These are phyloP conservation scores for Beauveria sp. DNA, from an alignment of 2,329 filamentous ascomycete species.

Conservation along the genomic window DNA sequence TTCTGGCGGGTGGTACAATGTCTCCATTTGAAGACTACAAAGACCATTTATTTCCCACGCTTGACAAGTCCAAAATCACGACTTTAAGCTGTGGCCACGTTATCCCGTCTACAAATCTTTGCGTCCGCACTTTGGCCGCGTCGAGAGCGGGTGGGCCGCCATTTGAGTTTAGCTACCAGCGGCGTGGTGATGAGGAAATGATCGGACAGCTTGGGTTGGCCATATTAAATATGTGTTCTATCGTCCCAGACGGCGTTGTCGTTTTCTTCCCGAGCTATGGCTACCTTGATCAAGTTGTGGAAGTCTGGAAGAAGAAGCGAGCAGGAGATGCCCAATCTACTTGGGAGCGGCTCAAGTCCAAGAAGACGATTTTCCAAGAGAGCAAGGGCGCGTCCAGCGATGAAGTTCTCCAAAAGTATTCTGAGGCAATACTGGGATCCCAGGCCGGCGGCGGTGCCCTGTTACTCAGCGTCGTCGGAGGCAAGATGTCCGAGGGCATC, in stretches of 20 bases:
- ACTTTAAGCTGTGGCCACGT: slow-evolving; percentile 93
- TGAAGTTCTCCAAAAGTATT: slow-evolving; percentile 66
- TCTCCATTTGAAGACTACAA: slow-evolving; percentile 90
- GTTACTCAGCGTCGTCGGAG: slow-evolving; percentile 84
- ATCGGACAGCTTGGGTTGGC: slow-evolving; percentile 67
- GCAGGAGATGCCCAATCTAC: slow-evolving; percentile 30
- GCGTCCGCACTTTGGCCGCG: slow-evolving; percentile 62
- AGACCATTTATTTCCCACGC: slow-evolving; percentile 73
- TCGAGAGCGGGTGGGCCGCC: slow-evolving; percentile 33
- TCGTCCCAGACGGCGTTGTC: slow-evolving; percentile 82
- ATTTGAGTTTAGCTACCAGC: slow-evolving; percentile 86
- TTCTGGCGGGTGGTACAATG: slow-evolving; percentile 94
- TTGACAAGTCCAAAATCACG: slow-evolving; percentile 54
- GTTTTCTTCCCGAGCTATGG: slow-evolving; percentile 95
- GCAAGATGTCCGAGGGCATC: slow-evolving; percentile 94
- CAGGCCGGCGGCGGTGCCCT: slow-evolving; percentile 52
- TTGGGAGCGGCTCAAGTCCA: slow-evolving; percentile 49
- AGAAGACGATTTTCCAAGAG: slow-evolving; percentile 58
- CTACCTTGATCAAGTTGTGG: slow-evolving; percentile 70
- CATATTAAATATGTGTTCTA: slow-evolving; percentile 61
- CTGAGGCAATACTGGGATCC: slow-evolving; percentile 51
- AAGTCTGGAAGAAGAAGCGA: slow-evolving; percentile 46
- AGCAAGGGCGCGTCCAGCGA: slow-evolving; percentile 52
- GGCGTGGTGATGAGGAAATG: slow-evolving; percentile 60
- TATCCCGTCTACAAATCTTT: slow-evolving; percentile 73